Base-by-base conservation (phyloP, 169 alveolate genomes). In the Cyclospora cayetanensis region DNA sequence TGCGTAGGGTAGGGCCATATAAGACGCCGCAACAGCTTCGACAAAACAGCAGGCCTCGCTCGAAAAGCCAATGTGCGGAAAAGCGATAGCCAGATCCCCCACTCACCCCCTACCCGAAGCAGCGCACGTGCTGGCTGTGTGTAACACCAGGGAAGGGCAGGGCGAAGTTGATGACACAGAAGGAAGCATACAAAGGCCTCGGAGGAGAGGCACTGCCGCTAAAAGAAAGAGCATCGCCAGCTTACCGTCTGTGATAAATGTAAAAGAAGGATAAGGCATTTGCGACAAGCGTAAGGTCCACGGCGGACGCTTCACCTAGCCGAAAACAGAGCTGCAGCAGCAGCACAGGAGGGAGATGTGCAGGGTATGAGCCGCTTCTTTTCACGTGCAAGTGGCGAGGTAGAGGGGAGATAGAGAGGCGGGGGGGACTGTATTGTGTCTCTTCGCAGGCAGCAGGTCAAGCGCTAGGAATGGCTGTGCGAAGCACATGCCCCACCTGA, bases 211-310 rank as follows among this genome's bases (percentile, higher is more conserved):
- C 9, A 60, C 34, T 15, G 72, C 9, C 72, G 22, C 34, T 15
- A 27, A 60, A 27, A 60, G 72, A 60, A 9, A 60, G 34, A 60
- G 29, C 4, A n/a, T 15, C 4, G 27, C 9, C 29, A 60, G 15
- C 34, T 15, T n/a, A 15, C 72, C 35, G 12, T 20, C 60, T 22
- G 55, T 82, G 90, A 55, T 82, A 82, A 68, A 50, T 35, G 76
- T 82, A 82, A 68, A 82, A 82, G 55, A 53, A 55, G 27, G 65
- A 41, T 34, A 82, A 37, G 35, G 46, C n/a, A 68, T 82, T 82
- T 31, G 77, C 74, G 5, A 68, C 74, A 27, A 82, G 76, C 22
- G 90, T 76, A 11, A 82, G 39, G 60, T 82, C 90, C 27, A 52
- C 77, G 7, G 77, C 53, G n/a, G 43, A 4, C 46, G n/a, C 15